A percentile compares a stretch with the other conserved stretches of the same genome.
Evolutionary conservation across 441 rosid species (phyloP).

Genomic region (Corymbia citriodora): DNA sequence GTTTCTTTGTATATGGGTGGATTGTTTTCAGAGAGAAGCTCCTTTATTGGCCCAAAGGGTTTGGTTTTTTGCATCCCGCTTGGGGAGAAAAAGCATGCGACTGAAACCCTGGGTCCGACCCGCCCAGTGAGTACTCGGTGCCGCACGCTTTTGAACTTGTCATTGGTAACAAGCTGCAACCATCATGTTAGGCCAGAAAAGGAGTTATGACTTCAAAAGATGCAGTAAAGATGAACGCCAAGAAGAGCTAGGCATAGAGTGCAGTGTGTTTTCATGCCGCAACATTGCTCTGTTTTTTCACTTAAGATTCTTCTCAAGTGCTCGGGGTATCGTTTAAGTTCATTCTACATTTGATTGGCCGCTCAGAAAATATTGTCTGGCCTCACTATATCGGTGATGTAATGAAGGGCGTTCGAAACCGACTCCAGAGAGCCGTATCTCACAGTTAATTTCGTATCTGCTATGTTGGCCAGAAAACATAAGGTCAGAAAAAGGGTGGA

Average conservation of each 20-base stretch:
- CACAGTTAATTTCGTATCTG: background rate
- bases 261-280: background rate
- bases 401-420: background rate
- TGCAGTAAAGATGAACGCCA: background rate
- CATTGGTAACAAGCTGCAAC: constrained; percentile 28
- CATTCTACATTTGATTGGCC: background rate
- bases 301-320: background rate
- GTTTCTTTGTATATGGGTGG: constrained; percentile 30
- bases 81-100: constrained; percentile 38
- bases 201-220: background rate
- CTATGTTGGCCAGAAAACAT: background rate
- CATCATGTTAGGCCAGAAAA: background rate
- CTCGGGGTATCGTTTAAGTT: background rate
- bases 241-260: background rate
- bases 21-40: constrained; percentile 20
- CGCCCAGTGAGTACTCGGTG: constrained; percentile 26
- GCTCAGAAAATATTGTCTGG: background rate
- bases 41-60: constrained; percentile 25
- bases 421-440: background rate
- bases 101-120: constrained; percentile 17
- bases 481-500: background rate
- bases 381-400: background rate
- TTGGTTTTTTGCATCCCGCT: constrained; percentile 13
- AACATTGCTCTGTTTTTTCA: background rate
- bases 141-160: constrained; percentile 38